These are phyloP conservation scores for Euphorbia pulcherrima DNA, from an alignment of 345 rosid genomes.

Conservation along the genomic window DNA sequence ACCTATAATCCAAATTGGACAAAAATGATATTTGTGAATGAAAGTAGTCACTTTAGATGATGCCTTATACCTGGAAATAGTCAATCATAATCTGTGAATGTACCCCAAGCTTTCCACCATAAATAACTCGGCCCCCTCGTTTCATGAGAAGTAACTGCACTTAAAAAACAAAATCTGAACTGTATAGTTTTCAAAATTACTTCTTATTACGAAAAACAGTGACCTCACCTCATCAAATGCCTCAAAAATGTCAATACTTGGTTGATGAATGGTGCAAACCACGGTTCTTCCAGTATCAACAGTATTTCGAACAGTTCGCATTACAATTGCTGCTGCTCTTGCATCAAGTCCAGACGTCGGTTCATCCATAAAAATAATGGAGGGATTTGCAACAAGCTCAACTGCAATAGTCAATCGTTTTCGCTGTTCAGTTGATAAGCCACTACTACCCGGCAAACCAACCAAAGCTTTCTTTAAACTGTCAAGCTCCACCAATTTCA, in stretches of 20 bases:
- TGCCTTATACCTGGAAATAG: slow-evolving; percentile 68
- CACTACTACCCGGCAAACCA: slow-evolving; percentile 79
- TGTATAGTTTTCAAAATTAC: slow-evolving; percentile 3
- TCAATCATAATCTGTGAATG: slow-evolving; percentile 60
- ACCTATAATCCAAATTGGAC: background rate
- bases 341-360: slow-evolving; percentile 98
- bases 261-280: slow-evolving; percentile 92
- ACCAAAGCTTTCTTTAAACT: slow-evolving; percentile 64
- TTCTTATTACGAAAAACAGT: background rate
- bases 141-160: slow-evolving; percentile 90
- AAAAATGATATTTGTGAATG: background rate
- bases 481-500: slow-evolving; percentile 84
- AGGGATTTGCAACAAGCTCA: slow-evolving; percentile 94
- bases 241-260: slow-evolving; percentile 89
- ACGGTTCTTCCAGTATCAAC: slow-evolving; percentile 96
- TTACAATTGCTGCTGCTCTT: slow-evolving; percentile 94
- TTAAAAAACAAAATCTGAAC: slow-evolving; percentile 6
- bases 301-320: slow-evolving; percentile 90
- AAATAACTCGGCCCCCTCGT: slow-evolving; percentile 84
- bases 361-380: slow-evolving; percentile 93
- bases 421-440: slow-evolving; percentile 92
- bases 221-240: slow-evolving; percentile 81
- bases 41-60: background rate
- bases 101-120: slow-evolving; percentile 78
- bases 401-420: slow-evolving; percentile 90